Evolutionary conservation across 1,139 yeast genomes (phyloP).

Genomic region (Pneumocystis sp.): DNA sequence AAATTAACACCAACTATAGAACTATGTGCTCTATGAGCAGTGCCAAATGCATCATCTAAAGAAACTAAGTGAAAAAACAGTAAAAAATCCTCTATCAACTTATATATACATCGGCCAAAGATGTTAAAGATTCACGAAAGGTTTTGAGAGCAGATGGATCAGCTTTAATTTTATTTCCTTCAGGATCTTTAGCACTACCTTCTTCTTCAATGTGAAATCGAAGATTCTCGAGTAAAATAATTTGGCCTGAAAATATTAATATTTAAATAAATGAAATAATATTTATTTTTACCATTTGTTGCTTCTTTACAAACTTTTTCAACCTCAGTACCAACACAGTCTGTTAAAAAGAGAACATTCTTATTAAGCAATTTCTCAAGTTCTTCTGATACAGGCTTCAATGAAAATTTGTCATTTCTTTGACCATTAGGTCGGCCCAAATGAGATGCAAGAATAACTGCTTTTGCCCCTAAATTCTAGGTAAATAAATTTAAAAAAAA

Average conservation of each 20-base stretch:
- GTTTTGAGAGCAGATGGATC: slow-evolving; percentile 62
- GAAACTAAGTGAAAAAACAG: background rate
- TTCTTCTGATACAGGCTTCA: slow-evolving; percentile 83
- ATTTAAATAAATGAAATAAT: background rate
- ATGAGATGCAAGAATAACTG: slow-evolving; percentile 81
- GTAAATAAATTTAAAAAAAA: background rate
- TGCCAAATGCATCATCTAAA: slow-evolving; percentile 79
- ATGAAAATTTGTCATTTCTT: slow-evolving; percentile 63
- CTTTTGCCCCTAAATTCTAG: slow-evolving; percentile 49
- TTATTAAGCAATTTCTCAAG: slow-evolving; percentile 56
- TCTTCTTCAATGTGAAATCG: slow-evolving; percentile 96
- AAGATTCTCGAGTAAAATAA: slow-evolving; percentile 81
- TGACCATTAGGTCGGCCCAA: slow-evolving; percentile 97
- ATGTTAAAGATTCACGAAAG: slow-evolving; percentile 76
- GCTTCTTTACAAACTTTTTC: slow-evolving; percentile 60
- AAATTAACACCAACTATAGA: slow-evolving; percentile 93
- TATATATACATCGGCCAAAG: slow-evolving; percentile 86
- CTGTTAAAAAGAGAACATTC: slow-evolving; percentile 62
- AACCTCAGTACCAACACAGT: slow-evolving; percentile 80
- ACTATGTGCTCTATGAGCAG: slow-evolving; percentile 98
- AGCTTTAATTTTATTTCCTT: slow-evolving; percentile 84
- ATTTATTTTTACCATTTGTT: slow-evolving; percentile 35
- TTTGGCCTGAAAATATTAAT: slow-evolving; percentile 22
- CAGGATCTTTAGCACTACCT: slow-evolving; percentile 67
- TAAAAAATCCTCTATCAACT: slow-evolving; percentile 20